Evolutionary conservation across 768 basidiomycete species (phyloP).

Genomic region (Boletus patriciae): DNA sequence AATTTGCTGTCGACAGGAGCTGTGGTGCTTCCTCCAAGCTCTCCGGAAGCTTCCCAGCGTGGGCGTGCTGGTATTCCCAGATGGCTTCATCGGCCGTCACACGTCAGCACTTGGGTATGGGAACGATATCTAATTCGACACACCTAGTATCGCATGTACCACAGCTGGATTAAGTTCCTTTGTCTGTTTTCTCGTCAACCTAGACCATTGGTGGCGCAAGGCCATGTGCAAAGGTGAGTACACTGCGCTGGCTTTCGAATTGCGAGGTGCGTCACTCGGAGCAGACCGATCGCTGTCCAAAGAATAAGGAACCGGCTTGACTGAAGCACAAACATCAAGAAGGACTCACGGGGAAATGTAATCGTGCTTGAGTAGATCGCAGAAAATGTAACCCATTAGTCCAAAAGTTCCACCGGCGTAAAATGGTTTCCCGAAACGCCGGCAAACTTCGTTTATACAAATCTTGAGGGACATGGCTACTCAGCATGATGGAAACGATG

Average conservation of each 20-base stretch:
- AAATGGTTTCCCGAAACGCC: constrained; percentile 71
- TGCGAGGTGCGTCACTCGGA: constrained; percentile 57
- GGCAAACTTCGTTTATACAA: constrained; percentile 75
- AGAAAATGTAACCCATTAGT: constrained; percentile 90
- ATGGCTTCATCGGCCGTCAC: constrained; percentile 49
- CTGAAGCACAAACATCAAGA: background rate
- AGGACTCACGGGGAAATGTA: constrained; percentile 77
- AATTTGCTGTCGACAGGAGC: constrained; percentile 63
- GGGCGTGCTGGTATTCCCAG: constrained; percentile 76
- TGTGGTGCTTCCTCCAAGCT: constrained; percentile 48
- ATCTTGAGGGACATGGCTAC: constrained; percentile 47
- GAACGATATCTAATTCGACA: constrained; percentile 9
- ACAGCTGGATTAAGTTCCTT: constrained; percentile 80
- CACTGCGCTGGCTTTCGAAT: constrained; percentile 55
- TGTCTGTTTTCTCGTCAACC: constrained; percentile 70
- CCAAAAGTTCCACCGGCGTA: constrained; percentile 94
- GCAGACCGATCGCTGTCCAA: constrained; percentile 60
- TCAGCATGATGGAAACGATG: constrained; percentile 7
- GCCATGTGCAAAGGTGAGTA: constrained; percentile 67
- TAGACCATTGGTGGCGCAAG: constrained; percentile 66
- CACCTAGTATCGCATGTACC: constrained; percentile 74
- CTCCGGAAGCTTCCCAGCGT: constrained; percentile 58
- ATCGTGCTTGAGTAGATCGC: constrained; percentile 85
- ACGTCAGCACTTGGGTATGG: constrained; percentile 11
- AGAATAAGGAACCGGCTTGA: constrained; percentile 11